A percentile compares a stretch with the other conserved stretches of the same genome.
Evolutionary conservation across 169 alveolate species (phyloP).

Genomic region (Babesia bovis): DNA sequence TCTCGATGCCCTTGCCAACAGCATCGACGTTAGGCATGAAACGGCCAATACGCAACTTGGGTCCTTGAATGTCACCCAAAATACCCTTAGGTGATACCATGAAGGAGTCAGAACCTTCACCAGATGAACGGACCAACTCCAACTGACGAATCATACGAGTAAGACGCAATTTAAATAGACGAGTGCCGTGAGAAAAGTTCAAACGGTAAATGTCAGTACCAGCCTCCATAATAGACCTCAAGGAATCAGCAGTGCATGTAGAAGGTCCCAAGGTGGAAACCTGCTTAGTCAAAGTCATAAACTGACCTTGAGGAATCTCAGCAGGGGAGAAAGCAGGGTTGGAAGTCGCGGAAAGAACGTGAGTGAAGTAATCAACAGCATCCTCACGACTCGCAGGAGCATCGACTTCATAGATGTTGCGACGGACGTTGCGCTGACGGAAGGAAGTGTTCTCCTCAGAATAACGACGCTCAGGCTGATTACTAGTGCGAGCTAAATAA

Average conservation of each 20-base stretch:
- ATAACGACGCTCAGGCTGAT: slow-evolving; percentile 62
- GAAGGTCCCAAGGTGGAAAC: slow-evolving; percentile 84
- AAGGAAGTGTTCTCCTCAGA: slow-evolving; percentile 53
- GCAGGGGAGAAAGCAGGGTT: slow-evolving; percentile 49
- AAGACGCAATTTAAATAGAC: slow-evolving; percentile 60
- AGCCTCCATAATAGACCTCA: slow-evolving; percentile 72
- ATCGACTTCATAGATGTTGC: slow-evolving; percentile 53
- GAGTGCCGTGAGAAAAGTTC: slow-evolving; percentile 80
- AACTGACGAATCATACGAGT: slow-evolving; percentile 64
- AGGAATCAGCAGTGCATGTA: slow-evolving; percentile 56
- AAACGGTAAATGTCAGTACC: slow-evolving; percentile 80
- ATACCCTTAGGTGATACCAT: slow-evolving; percentile 38
- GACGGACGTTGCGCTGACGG: slow-evolving; percentile 44
- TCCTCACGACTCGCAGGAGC: slow-evolving; percentile 55
- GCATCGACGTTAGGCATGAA: slow-evolving; percentile 76
- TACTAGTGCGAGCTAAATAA: slow-evolving; percentile 45
- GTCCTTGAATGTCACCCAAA: slow-evolving; percentile 82
- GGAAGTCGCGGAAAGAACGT: slow-evolving; percentile 28
- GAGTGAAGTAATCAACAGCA: slow-evolving; percentile 52
- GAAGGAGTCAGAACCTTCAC: not conserved
- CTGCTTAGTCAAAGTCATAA: slow-evolving; percentile 70
- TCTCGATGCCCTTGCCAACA: slow-evolving; percentile 24
- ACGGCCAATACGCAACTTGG: slow-evolving; percentile 79
- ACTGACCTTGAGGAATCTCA: slow-evolving; percentile 42
- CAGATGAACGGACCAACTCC: slow-evolving; percentile 56